phyloP scores from a whole-genome alignment of 2,329 filamentous ascomycete species.

The Chaetomium globosum region DNA sequence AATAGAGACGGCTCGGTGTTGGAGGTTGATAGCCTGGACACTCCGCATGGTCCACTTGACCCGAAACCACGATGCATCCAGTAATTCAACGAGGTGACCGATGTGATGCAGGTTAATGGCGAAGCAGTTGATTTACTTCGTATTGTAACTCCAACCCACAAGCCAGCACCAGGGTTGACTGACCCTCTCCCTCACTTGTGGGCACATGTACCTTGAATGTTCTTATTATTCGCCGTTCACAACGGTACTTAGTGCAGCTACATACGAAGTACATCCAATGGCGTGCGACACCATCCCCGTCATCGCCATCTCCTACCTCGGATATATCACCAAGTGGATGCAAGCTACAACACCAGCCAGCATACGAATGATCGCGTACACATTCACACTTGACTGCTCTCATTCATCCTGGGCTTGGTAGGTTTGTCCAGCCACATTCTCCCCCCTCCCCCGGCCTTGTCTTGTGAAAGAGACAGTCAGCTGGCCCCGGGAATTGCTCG shows the following conservation, averaged over 20 bases:
- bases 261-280: not conserved
- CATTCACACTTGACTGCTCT: not conserved
- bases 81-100: not conserved
- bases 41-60: not conserved
- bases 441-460: constrained; percentile 14
- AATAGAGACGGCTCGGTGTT: not conserved
- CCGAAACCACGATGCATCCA: not conserved
- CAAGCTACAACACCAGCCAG: not conserved
- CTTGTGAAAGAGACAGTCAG: constrained; percentile 27
- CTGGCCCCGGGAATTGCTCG: constrained; percentile 25
- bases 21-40: not conserved
- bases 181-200: not conserved
- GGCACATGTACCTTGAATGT: not conserved
- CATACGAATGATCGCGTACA: not conserved
- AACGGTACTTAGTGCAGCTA: not conserved
- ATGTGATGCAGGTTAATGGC: not conserved
- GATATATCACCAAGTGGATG: not conserved
- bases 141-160: not conserved
- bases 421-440: constrained; percentile 22
- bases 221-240: not conserved
- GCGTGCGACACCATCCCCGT: not conserved
- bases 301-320: not conserved
- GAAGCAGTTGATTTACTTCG: not conserved
- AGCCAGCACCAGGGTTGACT: not conserved
- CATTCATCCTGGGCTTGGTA: not conserved